Evolutionary conservation across 345 rosid genomes (phyloP).

Genomic region (Xanthoceras sorbifolium): DNA sequence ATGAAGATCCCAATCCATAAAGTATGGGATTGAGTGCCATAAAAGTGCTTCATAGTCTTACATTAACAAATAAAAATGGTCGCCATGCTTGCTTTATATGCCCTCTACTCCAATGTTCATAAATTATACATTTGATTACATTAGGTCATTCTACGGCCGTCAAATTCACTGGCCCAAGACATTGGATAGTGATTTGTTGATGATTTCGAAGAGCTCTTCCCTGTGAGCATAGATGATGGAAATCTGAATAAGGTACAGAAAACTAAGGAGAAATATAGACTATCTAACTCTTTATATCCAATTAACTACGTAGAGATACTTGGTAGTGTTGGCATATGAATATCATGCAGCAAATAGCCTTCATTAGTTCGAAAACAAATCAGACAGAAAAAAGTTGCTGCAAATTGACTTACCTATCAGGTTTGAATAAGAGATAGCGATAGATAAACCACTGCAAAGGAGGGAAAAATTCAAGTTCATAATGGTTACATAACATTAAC

Average conservation of each 20-base stretch:
- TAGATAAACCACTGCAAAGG: slow-evolving; percentile 81
- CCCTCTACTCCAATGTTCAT: not conserved
- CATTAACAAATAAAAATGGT: not conserved
- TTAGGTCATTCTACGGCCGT: not conserved
- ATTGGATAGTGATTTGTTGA: slow-evolving; percentile 60
- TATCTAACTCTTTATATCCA: not conserved
- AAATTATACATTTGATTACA: not conserved
- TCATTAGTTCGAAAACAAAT: slow-evolving; percentile 11
- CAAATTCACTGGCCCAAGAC: slow-evolving; percentile 64
- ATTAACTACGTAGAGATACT: not conserved
- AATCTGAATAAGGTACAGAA: not conserved
- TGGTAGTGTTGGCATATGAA: not conserved
- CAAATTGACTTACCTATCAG: slow-evolving; percentile 59
- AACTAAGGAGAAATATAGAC: not conserved
- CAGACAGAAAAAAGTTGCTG: not conserved
- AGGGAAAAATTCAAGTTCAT: slow-evolving; percentile 23
- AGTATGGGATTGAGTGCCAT: not conserved
- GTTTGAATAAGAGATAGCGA: slow-evolving; percentile 92
- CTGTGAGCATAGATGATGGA: slow-evolving; percentile 34
- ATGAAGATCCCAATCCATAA: not conserved
- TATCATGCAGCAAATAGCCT: not conserved
- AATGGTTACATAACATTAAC: not conserved
- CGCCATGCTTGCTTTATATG: not conserved
- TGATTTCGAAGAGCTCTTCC: slow-evolving; percentile 68
- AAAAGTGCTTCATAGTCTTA: not conserved